Conservation (phyloP, 2,329 filamentous ascomycete genomes). For the Neopestalotiopsis sp. region DNA sequence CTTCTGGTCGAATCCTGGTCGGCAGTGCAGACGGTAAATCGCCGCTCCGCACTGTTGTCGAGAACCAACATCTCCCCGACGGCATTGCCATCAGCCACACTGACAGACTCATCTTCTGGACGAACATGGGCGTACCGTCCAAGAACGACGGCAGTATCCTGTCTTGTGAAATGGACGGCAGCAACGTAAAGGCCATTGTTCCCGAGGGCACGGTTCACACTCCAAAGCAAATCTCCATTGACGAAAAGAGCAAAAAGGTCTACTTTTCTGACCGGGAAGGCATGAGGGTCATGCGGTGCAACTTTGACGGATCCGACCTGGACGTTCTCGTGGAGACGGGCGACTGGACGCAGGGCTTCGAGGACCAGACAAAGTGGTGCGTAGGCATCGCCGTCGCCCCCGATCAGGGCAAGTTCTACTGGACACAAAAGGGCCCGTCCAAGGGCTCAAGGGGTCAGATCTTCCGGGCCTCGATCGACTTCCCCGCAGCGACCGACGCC, state of each 20-base stretch:
- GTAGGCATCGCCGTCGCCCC: conserved; percentile 13
- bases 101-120: conserved; percentile 51
- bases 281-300: conserved; percentile 42
- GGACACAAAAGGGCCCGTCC: conserved; percentile 13
- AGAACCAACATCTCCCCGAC: conserved; percentile 41
- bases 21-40: conserved; percentile 14
- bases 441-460: conserved; percentile 9
- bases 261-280: conserved; percentile 53
- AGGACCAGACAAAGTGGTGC: conserved; percentile 17
- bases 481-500: conserved; percentile 6
- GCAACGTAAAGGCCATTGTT: conserved; percentile 47
- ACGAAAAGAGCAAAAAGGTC: conserved; percentile 34
- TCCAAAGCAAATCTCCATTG: conserved; percentile 47
- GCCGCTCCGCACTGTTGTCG: conserved; percentile 6
- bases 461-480: conserved; percentile 13
- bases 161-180: conserved; percentile 55
- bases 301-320: conserved; percentile 43
- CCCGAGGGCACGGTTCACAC: conserved; percentile 52
- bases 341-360: conserved; percentile 21
- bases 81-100: conserved; percentile 45
- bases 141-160: conserved; percentile 47
- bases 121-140: conserved; percentile 49
- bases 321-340: conserved; percentile 46
- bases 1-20: conserved; percentile 6
- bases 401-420: conserved; percentile 11